Base-by-base conservation (phyloP, 2,329 filamentous ascomycete species). In the Grosmannia serpens region DNA sequence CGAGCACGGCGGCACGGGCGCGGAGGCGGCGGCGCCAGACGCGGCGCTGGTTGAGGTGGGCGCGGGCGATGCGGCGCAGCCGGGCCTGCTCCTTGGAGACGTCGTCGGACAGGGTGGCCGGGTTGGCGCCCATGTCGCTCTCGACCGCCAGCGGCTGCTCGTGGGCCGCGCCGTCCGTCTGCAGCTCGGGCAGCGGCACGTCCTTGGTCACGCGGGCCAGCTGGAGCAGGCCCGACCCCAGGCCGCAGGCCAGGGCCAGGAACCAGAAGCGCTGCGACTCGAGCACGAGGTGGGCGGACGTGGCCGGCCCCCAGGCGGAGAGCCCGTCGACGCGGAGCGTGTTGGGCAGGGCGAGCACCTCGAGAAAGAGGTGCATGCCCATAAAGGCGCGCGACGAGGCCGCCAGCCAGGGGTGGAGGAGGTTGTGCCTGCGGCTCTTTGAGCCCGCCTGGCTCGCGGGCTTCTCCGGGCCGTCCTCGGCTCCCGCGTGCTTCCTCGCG, bases 201-300 rank as follows among this genome's bases (percentile, higher is more conserved):
- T 69, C 67, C 7, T 70, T 69, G 33, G 72, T 60, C 15, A 74
- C 61, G 51, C 67, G 69, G n/a, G 71, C 59, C 46, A 81, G 66
- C 61, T 74, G 70, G 60, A 81, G 63, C 35, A 75, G 33, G 2
- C 74, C 71, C 27, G 74, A 65, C 3, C 78, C 49, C 0, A 81
- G 70, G 1, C 78, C 81, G 59, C 79, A 77, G 13, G 71, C 71
- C 26, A 89, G 71, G 0, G 79, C 78, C 46, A 84, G 80, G 62
- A 89, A 80, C 87, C 87, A 91, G 69, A 87, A 84, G 56, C 82
- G 78, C 70, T 87, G 82, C 0, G 80, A 81, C 70, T 89, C 84
- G 26, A 78, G 61, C 52, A 81, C 74, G 4, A 87, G 65, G 29
- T 62, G 64, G n/a, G 65, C 64, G 20, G 77, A 77, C 68, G 73